Evolutionary conservation across 1,139 yeast species (phyloP).

Genomic region (Pichia kudriavzevii): DNA sequence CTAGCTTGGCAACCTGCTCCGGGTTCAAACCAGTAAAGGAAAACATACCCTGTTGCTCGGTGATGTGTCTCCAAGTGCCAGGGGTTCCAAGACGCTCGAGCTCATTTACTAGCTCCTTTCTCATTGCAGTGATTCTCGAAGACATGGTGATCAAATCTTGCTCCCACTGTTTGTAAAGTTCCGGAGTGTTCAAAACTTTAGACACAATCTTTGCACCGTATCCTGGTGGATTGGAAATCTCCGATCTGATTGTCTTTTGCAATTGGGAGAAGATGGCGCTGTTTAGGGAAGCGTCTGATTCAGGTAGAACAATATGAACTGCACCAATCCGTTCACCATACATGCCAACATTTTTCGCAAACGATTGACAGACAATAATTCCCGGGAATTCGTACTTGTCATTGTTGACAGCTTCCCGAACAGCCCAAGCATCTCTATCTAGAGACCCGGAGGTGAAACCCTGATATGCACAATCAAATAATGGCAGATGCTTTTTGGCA

Average conservation of each 20-base stretch:
- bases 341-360: constrained; percentile 95
- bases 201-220: constrained; percentile 94
- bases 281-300: constrained; percentile 33
- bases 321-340: constrained; percentile 98
- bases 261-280: constrained; percentile 67
- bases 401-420: constrained; percentile 68
- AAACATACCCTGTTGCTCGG: constrained; percentile 92
- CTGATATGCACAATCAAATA: constrained; percentile 95
- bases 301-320: constrained; percentile 60
- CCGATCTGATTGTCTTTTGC: constrained; percentile 70
- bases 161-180: constrained; percentile 74
- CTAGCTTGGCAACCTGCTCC: constrained; percentile 75
- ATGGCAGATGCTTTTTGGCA: constrained; percentile 63
- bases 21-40: constrained; percentile 82
- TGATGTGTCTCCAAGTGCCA: constrained; percentile 91
- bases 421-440: constrained; percentile 78
- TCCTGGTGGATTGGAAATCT: constrained; percentile 90
- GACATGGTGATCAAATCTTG: constrained; percentile 84
- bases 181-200: constrained; percentile 58
- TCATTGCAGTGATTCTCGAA: constrained; percentile 72
- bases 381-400: constrained; percentile 34
- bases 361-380: constrained; percentile 81
- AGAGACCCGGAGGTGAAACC: constrained; percentile 92
- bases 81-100: constrained; percentile 67
- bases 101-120: constrained; percentile 54